Evolutionary conservation across 176 grass and related monocot species (phyloP), one percentile per base, ranked within the genome.

Genomic region (Lolium multiflorum): DNA sequence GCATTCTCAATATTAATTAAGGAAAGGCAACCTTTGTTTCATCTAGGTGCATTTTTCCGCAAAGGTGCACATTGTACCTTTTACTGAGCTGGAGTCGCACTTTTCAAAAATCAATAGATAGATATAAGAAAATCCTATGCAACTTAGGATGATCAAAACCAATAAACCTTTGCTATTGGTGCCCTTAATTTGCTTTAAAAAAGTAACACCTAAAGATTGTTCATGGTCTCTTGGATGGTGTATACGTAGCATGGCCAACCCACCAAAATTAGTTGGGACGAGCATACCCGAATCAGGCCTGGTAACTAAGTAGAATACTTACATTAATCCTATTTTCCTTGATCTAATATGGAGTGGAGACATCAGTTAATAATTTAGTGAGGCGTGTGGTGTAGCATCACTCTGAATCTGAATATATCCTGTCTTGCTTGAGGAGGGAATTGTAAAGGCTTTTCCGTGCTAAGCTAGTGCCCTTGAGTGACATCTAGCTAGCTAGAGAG

Each of bases 401-500:
- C 22, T 61, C 37, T 5, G 38, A 61, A 74, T 74, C 46, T 25
- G 44, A 16, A 24, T 48, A 74, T 50, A 26, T 74, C 71, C 50
- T 71, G 9, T 11, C 9, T 12, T 26, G 21, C 21, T 50, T 74
- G 21, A 74, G 61, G 25, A 5, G 4, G 24, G 61, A 15, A 14
- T 26, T 28, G 25, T 26, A 1, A 14, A 64, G 71, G 44, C 46
- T 50, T 74, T 74, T 74, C 1, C 12, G 13, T 74, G 71, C 71
- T 16, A 74, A 25, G 43, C 21, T 50, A 74, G 71, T 74, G 44
- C 6, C 71, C 71, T 9, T 74, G 71, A 26, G 21, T 74, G 46
- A 26, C 13, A 74, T 74, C 47, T 15, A 74, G 21, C 6, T 50
- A 74, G 43, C 11, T 50, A 68, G 14, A 17, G 15, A 76, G 48